Evolutionary conservation across 441 rosid genomes (phyloP).

Genomic region (Croton setiger): DNA sequence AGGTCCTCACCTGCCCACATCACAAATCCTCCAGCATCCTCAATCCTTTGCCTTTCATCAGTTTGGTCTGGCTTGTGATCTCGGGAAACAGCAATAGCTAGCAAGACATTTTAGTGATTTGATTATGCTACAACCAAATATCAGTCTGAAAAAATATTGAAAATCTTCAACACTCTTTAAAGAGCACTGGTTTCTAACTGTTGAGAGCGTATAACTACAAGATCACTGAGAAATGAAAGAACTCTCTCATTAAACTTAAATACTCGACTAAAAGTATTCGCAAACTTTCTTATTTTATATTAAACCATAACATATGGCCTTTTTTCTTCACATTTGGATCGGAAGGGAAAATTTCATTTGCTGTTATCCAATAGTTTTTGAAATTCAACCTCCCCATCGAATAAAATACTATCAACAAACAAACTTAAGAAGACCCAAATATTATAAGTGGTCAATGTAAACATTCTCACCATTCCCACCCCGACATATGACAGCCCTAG

Average conservation of each 20-base stretch:
- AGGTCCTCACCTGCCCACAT: conserved; percentile 90
- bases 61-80: conserved; percentile 98
- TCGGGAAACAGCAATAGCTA: conserved; percentile 94
- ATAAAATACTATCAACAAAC: neutral
- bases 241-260: neutral
- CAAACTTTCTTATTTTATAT: neutral
- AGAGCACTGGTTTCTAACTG: neutral
- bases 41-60: conserved; percentile 95
- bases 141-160: neutral
- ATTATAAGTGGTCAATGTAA: neutral
- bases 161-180: neutral
- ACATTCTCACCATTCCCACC: conserved; percentile 76
- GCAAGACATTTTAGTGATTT: conserved; percentile 4
- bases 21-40: conserved; percentile 97
- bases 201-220: neutral
- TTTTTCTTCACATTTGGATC: neutral
- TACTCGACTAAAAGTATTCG: too few species aligned
- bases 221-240: neutral
- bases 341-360: neutral
- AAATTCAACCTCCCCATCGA: neutral
- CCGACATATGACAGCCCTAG: conserved; percentile 96
- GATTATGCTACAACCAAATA: conserved; percentile 8
- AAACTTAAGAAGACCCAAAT: neutral
- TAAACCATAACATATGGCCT: neutral
- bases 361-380: neutral